Percentiles rank a stretch among this genome's conserved stretches.
Evolutionary conservation across 306 rosid genomes (phyloP).

Genomic region (Lathyrus sativus): DNA sequence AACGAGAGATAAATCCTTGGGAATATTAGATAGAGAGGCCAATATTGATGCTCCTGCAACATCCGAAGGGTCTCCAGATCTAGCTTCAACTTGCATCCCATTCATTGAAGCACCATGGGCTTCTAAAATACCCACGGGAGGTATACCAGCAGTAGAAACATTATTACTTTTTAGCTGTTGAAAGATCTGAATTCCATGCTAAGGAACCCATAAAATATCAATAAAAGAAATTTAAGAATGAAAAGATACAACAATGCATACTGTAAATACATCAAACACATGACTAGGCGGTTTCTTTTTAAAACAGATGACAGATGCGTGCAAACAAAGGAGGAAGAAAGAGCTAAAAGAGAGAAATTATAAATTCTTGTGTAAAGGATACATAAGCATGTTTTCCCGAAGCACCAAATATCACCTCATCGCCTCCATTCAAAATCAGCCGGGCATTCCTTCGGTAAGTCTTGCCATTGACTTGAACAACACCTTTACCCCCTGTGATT

Average conservation of each 20-base stretch:
- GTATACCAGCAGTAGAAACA: slow-evolving; percentile 56
- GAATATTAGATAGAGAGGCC: slow-evolving; percentile 72
- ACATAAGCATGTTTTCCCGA: slow-evolving; percentile 85
- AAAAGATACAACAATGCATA: slow-evolving; percentile 2
- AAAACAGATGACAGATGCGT: background rate
- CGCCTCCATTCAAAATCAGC: slow-evolving; percentile 70
- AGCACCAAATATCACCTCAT: slow-evolving; percentile 76
- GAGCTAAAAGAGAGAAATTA: slow-evolving; percentile 5
- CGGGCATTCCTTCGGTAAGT: slow-evolving; percentile 49
- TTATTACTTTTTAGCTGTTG: slow-evolving; percentile 71
- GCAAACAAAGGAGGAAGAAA: slow-evolving; percentile 15
- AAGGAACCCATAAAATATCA: slow-evolving; percentile 48
- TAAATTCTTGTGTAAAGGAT: slow-evolving; percentile 57
- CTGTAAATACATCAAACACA: slow-evolving; percentile 12
- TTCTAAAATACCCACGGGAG: slow-evolving; percentile 80
- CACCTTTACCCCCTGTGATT: slow-evolving; percentile 73
- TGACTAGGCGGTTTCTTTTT: background rate
- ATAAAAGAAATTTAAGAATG: slow-evolving; percentile 11
- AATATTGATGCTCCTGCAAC: slow-evolving; percentile 80
- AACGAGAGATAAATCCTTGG: slow-evolving; percentile 61
- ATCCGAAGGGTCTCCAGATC: slow-evolving; percentile 84
- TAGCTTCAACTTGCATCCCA: slow-evolving; percentile 72
- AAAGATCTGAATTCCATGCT: slow-evolving; percentile 62
- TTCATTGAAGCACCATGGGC: slow-evolving; percentile 68
- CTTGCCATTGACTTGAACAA: slow-evolving; percentile 79